Percentiles rank a stretch among this genome's conserved stretches.
Conservation (phyloP, 2,329 filamentous ascomycete genomes). For the Podosphaera fusca region DNA sequence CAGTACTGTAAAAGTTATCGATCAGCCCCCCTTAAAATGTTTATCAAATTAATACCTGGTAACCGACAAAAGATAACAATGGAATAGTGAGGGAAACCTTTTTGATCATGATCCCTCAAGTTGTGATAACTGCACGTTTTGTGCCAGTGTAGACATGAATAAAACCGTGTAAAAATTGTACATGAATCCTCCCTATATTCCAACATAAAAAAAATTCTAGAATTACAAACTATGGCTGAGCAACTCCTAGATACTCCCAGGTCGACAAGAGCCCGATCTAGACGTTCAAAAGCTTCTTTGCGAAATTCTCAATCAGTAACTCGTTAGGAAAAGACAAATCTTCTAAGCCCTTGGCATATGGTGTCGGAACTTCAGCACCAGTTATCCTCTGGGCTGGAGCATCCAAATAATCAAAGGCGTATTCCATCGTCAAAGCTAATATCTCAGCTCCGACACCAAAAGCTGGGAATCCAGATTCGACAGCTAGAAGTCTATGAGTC, state of each 20-base stretch:
- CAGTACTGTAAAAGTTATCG: too few relatives aligned
- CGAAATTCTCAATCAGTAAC: slow-evolving; percentile 65
- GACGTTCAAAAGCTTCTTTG: slow-evolving; percentile 68
- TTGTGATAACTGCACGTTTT: neutral
- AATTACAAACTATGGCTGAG: neutral
- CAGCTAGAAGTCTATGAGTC: slow-evolving; percentile 72
- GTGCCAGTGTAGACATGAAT: neutral
- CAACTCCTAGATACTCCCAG: neutral
- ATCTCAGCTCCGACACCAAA: slow-evolving; percentile 88
- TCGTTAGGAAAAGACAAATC: slow-evolving; percentile 89
- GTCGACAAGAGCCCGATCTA: slow-evolving; percentile 20
- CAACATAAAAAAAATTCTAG: neutral
- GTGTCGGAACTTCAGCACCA: slow-evolving; percentile 90
- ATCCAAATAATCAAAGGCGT: slow-evolving; percentile 92
- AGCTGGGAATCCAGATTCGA: slow-evolving; percentile 90
- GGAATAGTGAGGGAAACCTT: neutral
- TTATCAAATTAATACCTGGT: too few relatives aligned
- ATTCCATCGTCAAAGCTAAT: slow-evolving; percentile 86
- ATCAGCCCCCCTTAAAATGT: too few relatives aligned
- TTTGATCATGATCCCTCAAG: neutral
- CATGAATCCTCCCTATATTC: neutral
- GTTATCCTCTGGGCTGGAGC: slow-evolving; percentile 85
- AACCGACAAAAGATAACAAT: too few relatives aligned
- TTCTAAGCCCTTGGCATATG: slow-evolving; percentile 82
- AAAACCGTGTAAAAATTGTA: neutral